These are phyloP conservation scores for Furcasterigmium sp. DNA, from an alignment of 2,329 filamentous ascomycete species.

Conservation along the genomic window DNA sequence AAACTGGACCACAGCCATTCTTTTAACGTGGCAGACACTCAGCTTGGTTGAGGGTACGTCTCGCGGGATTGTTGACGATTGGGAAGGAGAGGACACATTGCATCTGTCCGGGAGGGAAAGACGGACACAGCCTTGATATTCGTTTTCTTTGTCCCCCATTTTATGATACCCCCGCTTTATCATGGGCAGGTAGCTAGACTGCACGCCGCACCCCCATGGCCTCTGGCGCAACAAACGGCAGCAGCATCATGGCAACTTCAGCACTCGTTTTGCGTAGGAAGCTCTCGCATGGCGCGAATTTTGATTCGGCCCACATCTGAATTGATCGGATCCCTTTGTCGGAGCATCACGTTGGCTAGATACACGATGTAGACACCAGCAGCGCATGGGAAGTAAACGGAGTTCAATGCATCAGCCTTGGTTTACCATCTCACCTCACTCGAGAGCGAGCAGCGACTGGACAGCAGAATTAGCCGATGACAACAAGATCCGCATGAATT, in stretches of 20 bases:
- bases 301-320: too few relatives aligned
- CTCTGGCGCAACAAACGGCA: background rate
- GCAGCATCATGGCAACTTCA: background rate
- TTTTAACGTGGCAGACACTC: slow-evolving; percentile 6
- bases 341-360: too few relatives aligned
- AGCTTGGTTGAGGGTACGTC: background rate
- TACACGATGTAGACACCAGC: too few relatives aligned
- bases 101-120: too few relatives aligned
- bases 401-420: too few relatives aligned
- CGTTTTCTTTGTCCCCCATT: slow-evolving; percentile 1
- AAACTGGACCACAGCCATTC: slow-evolving; percentile 22
- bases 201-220: too few relatives aligned
- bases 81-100: background rate
- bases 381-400: too few relatives aligned
- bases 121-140: background rate
- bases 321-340: too few relatives aligned
- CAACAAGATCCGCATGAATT: too few relatives aligned
- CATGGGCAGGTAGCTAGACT: background rate
- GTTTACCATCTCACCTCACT: too few relatives aligned
- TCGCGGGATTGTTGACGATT: background rate
- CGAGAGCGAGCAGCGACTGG: too few relatives aligned
- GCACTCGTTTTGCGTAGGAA: background rate
- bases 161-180: slow-evolving; percentile 11
- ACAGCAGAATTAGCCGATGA: too few relatives aligned
- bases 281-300: background rate